Evolutionary conservation across 2,329 filamentous ascomycete species (phyloP).

Genomic region (Dryadomyces quercivorus): DNA sequence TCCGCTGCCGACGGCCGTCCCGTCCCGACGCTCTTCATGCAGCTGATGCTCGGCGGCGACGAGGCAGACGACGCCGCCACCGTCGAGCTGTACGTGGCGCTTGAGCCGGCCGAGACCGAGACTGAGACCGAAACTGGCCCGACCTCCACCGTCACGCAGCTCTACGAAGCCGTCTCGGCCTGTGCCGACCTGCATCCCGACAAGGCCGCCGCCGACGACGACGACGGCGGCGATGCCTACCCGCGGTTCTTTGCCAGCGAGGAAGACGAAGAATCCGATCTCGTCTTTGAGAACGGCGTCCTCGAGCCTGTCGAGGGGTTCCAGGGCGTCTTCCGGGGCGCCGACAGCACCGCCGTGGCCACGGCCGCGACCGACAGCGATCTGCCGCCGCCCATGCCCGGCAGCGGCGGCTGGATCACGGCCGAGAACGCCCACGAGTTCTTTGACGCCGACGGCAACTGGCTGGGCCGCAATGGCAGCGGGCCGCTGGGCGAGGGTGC

Average conservation of each 20-base stretch:
- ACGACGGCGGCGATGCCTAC: constrained; percentile 38
- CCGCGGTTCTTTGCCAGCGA: constrained; percentile 41
- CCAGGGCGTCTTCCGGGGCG: constrained; percentile 41
- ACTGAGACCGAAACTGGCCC: neutral
- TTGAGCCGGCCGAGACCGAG: constrained; percentile 17
- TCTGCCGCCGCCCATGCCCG: constrained; percentile 56
- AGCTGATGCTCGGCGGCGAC: constrained; percentile 54
- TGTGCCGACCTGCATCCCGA: constrained; percentile 71
- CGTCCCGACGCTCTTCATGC: constrained; percentile 49
- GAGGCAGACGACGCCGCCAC: constrained; percentile 50
- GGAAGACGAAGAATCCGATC: constrained; percentile 25
- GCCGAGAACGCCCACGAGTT: constrained; percentile 81
- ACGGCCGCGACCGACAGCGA: constrained; percentile 25
- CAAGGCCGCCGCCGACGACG: constrained; percentile 45
- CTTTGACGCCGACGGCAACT: constrained; percentile 72
- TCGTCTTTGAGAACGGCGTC: constrained; percentile 40
- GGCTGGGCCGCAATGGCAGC: constrained; percentile 43
- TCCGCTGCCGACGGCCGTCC: constrained; percentile 20
- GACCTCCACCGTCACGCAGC: constrained; percentile 24
- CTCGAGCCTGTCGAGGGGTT: constrained; percentile 44
- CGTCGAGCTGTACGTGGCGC: constrained; percentile 56
- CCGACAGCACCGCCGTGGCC: constrained; percentile 14
- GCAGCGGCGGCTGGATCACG: constrained; percentile 76
- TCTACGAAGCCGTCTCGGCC: constrained; percentile 59
- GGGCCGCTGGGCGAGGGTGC: constrained; percentile 49